Conservation (phyloP, 2,329 filamentous ascomycete genomes). For the Akanthomyces lecanii region DNA sequence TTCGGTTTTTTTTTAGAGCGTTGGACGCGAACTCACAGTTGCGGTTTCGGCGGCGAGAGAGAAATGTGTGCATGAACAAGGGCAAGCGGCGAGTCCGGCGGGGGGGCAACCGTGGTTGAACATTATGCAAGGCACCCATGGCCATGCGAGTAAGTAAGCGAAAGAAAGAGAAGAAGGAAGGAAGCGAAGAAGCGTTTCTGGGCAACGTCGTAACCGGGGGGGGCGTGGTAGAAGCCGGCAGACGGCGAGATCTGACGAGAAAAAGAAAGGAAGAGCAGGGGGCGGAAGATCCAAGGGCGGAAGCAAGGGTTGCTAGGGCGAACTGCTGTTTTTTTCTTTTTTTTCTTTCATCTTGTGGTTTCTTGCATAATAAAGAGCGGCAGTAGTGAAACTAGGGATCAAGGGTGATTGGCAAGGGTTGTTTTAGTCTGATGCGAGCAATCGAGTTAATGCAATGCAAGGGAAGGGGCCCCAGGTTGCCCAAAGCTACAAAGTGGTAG, state of each 20-base stretch:
- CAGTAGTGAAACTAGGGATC: not conserved
- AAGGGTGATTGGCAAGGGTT: slow-evolving; percentile 9
- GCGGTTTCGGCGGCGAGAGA: not conserved
- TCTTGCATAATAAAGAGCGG: not conserved
- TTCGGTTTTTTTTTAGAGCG: too few relatives aligned
- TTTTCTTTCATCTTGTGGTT: not conserved
- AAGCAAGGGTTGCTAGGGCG: slow-evolving; percentile 9
- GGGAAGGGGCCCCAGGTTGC: not conserved
- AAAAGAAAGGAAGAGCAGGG: not conserved
- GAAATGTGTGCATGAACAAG: too few relatives aligned
- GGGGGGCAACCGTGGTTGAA: too few relatives aligned
- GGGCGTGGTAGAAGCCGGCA: not conserved
- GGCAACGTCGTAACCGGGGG: too few relatives aligned
- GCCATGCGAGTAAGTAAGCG: too few relatives aligned
- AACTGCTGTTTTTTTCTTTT: not conserved
- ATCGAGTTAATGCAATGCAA: slow-evolving; percentile 4
- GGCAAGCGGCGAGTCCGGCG: too few relatives aligned
- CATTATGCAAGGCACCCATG: too few relatives aligned
- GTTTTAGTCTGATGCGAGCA: slow-evolving; percentile 4
- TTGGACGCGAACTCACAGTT: not conserved
- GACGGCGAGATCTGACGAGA: not conserved
- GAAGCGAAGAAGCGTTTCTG: too few relatives aligned
- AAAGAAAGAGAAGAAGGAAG: too few relatives aligned
- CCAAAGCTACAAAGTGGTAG: not conserved
- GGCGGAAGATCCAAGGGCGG: not conserved